These are phyloP conservation scores for Berberis thunbergii DNA, from an alignment of 164 flowering plant genomes.

Conservation along the genomic window DNA sequence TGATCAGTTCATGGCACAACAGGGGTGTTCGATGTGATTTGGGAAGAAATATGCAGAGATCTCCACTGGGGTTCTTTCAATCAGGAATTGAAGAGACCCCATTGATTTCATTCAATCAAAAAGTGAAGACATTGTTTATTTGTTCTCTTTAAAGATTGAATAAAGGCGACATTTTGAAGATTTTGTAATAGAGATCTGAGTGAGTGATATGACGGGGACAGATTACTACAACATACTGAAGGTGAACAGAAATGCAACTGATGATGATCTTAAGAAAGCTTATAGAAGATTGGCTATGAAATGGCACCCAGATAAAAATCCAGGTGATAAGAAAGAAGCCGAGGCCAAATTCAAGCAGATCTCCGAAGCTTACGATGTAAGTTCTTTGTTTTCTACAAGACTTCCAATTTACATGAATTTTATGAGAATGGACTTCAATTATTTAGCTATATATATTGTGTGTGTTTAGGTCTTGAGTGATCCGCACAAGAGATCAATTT, in stretches of 20 bases:
- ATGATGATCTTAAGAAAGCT: conserved; percentile 30
- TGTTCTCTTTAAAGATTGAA: too few relatives aligned
- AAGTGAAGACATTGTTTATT: too few relatives aligned
- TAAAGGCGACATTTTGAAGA: too few relatives aligned
- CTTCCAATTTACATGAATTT: neutral
- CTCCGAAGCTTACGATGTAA: conserved; percentile 33
- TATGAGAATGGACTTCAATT: neutral
- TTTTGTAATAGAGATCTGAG: neutral
- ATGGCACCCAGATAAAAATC: conserved; percentile 40
- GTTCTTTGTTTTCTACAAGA: neutral
- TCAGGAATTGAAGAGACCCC: too few relatives aligned
- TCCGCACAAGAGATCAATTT: conserved; percentile 45
- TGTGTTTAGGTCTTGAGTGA: conserved; percentile 45
- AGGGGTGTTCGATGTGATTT: too few relatives aligned
- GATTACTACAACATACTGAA: conserved; percentile 32
- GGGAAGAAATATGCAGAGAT: too few relatives aligned
- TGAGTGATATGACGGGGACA: conserved; percentile 17
- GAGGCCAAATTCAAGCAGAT: conserved; percentile 38
- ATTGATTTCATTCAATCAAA: too few relatives aligned
- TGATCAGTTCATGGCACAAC: too few relatives aligned
- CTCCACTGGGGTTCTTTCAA: too few relatives aligned
- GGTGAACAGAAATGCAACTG: conserved; percentile 23
- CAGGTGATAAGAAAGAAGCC: conserved; percentile 24
- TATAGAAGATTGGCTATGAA: conserved; percentile 31
- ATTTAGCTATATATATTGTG: neutral